Evolutionary conservation across 257 asterid genomes (phyloP).

Genomic region (Scutellaria barbata): DNA sequence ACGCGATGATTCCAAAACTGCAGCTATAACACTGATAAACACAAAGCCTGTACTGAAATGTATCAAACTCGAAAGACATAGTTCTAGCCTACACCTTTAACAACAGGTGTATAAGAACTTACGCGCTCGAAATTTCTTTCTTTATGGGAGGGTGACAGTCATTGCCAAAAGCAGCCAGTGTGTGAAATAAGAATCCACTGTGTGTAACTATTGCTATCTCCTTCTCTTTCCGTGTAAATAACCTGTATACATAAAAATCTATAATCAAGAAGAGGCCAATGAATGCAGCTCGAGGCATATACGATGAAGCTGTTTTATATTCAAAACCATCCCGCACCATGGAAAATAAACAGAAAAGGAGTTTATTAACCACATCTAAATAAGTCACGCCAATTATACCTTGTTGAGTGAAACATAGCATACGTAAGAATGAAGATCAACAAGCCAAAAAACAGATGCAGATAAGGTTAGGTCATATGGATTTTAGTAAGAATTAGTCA

Average conservation of each 20-base stretch:
- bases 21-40: not conserved
- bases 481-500: constrained; percentile 34
- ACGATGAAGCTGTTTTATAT: not conserved
- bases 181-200: constrained; percentile 85
- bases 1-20: not conserved
- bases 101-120: constrained; percentile 42
- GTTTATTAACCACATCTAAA: not conserved
- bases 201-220: constrained; percentile 93
- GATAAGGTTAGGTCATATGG: constrained; percentile 26
- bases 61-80: not conserved
- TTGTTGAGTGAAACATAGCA: not conserved
- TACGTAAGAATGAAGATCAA: not conserved
- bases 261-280: constrained; percentile 24
- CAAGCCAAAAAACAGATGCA: not conserved
- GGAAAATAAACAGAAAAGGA: not conserved
- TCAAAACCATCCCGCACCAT: not conserved
- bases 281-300: constrained; percentile 17
- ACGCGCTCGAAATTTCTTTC: constrained; percentile 76
- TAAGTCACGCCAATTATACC: not conserved
- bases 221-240: constrained; percentile 75
- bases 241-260: constrained; percentile 51
- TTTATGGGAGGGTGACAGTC: constrained; percentile 72
- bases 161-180: constrained; percentile 66
- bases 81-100: not conserved
- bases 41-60: constrained; percentile 6